phyloP scores from a whole-genome alignment of 129 eudicot genomes.

The Tanacetum coccineum region DNA sequence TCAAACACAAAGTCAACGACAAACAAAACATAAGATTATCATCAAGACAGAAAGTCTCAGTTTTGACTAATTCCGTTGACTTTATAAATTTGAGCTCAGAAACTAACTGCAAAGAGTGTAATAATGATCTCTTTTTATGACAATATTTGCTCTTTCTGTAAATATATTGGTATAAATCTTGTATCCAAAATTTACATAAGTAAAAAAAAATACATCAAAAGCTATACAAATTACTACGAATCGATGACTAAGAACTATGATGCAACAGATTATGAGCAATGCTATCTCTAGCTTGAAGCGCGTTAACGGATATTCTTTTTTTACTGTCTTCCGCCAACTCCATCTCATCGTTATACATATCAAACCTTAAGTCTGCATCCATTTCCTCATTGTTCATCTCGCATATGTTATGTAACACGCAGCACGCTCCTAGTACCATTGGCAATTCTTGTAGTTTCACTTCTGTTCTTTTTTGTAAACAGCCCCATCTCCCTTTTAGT shows the following conservation, averaged over 20 bases:
- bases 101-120: too few relatives aligned
- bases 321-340: constrained; percentile 36
- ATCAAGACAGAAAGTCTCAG: too few relatives aligned
- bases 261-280: constrained; percentile 72
- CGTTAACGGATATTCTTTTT: constrained; percentile 30
- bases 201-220: too few relatives aligned
- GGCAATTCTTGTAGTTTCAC: constrained; percentile 71
- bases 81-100: too few relatives aligned
- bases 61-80: too few relatives aligned
- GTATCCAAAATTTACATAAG: too few relatives aligned
- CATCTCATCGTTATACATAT: constrained; percentile 57
- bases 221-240: too few relatives aligned
- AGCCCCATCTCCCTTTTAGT: constrained; percentile 71
- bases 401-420: constrained; percentile 71
- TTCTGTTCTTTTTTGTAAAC: constrained; percentile 69
- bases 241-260: constrained; percentile 15
- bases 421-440: constrained; percentile 67
- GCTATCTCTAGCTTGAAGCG: constrained; percentile 52
- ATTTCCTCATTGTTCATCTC: constrained; percentile 57
- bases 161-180: too few relatives aligned
- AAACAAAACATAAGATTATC: too few relatives aligned
- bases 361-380: constrained; percentile 45
- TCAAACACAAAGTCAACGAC: too few relatives aligned
- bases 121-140: too few relatives aligned
- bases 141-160: too few relatives aligned